Conservation (phyloP, 345 rosid genomes). For the Eucalyptus shirleyi region DNA sequence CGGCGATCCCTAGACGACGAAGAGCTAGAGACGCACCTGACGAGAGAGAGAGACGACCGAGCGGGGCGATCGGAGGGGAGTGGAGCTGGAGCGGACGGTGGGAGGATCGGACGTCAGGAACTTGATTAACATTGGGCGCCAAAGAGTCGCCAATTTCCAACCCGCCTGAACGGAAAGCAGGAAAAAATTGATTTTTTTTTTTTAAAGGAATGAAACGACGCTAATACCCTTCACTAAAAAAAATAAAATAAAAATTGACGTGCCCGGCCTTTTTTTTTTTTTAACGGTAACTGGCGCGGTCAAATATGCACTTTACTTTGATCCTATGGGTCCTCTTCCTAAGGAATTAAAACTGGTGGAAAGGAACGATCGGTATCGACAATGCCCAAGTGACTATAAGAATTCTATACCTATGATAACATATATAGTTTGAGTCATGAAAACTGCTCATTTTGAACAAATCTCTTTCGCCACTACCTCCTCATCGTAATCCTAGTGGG, state of each 20-base stretch:
- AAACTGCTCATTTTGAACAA: background rate
- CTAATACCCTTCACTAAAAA: background rate
- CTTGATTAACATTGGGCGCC: background rate
- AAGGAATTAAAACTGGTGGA: background rate
- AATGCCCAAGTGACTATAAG: fast-evolving
- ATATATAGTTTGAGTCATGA: fast-evolving
- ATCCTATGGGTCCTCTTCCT: no score
- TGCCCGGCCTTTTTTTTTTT: background rate
- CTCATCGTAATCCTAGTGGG: fast-evolving
- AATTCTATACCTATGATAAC: fast-evolving
- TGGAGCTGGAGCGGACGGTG: background rate
- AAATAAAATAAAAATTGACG: no score
- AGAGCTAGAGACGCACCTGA: background rate
- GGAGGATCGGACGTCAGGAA: background rate
- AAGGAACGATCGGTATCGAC: background rate
- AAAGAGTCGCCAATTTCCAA: background rate
- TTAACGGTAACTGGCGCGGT: no score
- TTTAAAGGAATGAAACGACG: background rate
- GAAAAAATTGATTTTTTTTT: background rate
- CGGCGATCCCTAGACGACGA: background rate
- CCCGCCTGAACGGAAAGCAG: background rate
- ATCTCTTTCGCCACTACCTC: fast-evolving
- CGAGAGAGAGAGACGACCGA: background rate
- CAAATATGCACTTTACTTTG: no score
- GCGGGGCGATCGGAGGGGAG: background rate